Percentiles rank a stretch among this genome's conserved stretches.
These are phyloP conservation scores for Rhododendron simsii DNA, from an alignment of 148 eudicot genomes.

Conservation along the genomic window DNA sequence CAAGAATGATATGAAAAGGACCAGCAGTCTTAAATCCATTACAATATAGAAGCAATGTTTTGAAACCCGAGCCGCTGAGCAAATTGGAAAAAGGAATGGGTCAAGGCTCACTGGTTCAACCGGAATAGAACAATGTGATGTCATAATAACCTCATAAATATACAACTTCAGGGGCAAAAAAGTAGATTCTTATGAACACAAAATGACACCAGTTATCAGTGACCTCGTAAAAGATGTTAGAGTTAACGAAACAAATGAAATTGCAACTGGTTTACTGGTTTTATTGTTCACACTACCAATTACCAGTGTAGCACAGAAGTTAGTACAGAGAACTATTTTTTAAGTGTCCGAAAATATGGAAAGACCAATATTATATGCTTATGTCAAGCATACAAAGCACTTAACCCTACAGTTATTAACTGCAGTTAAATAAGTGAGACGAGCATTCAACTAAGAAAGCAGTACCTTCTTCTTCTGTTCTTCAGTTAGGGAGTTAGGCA, in stretches of 20 bases:
- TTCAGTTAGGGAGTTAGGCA: conserved; percentile 76
- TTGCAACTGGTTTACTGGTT: neutral
- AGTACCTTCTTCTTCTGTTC: conserved; percentile 75
- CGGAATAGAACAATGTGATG: neutral
- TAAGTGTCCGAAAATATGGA: neutral
- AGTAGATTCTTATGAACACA: neutral
- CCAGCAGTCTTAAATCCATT: neutral
- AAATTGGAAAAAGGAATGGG: neutral
- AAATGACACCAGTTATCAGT: neutral
- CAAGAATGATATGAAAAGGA: neutral
- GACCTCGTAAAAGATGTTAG: neutral
- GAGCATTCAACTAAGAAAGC: neutral
- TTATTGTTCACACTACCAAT: neutral
- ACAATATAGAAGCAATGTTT: neutral
- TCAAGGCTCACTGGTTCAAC: neutral
- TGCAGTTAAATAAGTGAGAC: neutral
- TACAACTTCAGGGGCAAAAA: neutral
- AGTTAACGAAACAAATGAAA: neutral
- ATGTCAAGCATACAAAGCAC: neutral
- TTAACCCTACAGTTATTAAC: neutral
- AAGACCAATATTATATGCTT: neutral
- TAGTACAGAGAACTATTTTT: neutral
- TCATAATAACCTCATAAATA: neutral
- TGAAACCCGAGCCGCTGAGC: neutral
- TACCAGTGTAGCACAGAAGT: neutral